Base-by-base conservation (phyloP, 2,329 filamentous ascomycete genomes). In the Albophoma yamanashiensis region DNA sequence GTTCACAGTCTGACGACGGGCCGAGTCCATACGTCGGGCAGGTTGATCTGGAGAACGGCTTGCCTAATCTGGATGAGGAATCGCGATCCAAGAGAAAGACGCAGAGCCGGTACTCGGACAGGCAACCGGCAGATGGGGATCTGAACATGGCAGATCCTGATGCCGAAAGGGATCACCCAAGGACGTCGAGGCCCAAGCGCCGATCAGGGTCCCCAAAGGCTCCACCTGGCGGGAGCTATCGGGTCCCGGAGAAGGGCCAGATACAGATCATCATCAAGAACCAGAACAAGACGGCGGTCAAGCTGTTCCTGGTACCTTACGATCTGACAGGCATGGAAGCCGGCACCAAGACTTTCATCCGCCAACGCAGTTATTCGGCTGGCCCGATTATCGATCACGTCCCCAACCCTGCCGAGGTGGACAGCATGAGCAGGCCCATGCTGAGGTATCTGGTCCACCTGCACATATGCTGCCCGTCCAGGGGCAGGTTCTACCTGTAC, bases 221-320 rank as follows among this genome's bases (percentile, higher is more conserved):
- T 20, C 90, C 92, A 0, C 89, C 91, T 0, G 91, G 92, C 9
- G 93, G 94, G 42, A 91, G 89, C 69, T 99, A 97, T 72, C 88
- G 94, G 52, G 96, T 99, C 58, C 94, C 94, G 0, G 88, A 94
- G 69, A 89, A 92, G 72, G 94, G 94, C 0, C 94, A 97, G 73
- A 79, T 99, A 17, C 94, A 99, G 68, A 96, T 99, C 64, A 88
- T 99, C 63, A 91, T 99, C 71, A 97, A 97, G 72, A 99, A 97
- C 68, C 93, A 92, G 20, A 96, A 97, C 76, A 97, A 97, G 71
- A 97, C 94, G 4, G 94, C 94, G 1, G 93, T 97, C 59, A 97
- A 99, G 73, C 79, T 99, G 0, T 97, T 97, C 67, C 80, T 97
- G 31, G 85, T 99, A 3, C 94, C 93, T 0, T 99, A 97, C 67